These are phyloP conservation scores for Akanthomyces muscarius DNA, from an alignment of 2,329 filamentous ascomycete genomes.

Conservation along the genomic window DNA sequence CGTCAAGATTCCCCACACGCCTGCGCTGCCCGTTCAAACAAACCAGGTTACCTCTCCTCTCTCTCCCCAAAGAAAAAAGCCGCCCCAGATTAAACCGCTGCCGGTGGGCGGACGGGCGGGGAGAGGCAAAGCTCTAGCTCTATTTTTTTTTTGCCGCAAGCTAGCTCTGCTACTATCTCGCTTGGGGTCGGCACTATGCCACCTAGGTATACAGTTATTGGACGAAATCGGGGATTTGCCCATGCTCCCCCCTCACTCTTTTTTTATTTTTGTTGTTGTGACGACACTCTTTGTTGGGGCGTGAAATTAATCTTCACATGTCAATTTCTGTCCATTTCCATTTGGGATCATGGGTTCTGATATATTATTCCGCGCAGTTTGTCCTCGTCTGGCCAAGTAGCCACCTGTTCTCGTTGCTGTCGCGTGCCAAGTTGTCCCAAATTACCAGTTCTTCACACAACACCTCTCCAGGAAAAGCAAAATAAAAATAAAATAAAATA, in stretches of 20 bases:
- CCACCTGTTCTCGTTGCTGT: background rate
- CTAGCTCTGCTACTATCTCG: background rate
- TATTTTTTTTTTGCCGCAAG: no score
- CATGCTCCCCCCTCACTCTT: background rate
- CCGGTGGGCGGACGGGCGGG: background rate
- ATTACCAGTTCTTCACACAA: background rate
- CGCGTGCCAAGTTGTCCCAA: background rate
- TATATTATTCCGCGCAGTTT: background rate
- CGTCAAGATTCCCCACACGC: background rate
- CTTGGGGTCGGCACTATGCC: conserved; percentile 5
- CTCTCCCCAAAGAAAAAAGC: background rate
- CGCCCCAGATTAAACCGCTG: conserved; percentile 6
- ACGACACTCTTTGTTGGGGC: conserved; percentile 4
- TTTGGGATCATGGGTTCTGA: no score
- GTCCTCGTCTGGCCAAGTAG: background rate
- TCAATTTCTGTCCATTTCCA: conserved; percentile 4
- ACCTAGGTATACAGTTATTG: background rate
- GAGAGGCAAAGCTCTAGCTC: background rate
- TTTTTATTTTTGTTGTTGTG: background rate
- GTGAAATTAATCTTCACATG: conserved; percentile 14
- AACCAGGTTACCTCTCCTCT: no score
- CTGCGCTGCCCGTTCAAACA: background rate
- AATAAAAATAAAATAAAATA: background rate
- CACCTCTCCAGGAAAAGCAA: background rate
- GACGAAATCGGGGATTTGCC: background rate